Evolutionary conservation across 2,329 filamentous ascomycete genomes (phyloP), one percentile per base, ranked within the genome.

Genomic region (Apiospora saccharicola): DNA sequence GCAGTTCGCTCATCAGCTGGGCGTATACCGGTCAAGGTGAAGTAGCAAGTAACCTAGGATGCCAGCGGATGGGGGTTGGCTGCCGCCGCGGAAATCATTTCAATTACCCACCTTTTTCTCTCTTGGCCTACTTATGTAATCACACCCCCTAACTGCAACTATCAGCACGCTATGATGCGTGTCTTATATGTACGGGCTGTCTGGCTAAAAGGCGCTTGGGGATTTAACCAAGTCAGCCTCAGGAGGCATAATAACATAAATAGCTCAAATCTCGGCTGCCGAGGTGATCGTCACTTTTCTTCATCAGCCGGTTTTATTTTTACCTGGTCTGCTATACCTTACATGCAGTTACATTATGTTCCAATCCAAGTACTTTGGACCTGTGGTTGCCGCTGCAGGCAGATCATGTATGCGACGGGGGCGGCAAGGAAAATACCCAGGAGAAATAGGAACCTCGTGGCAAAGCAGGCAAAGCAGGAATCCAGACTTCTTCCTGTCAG

Each of bases 401-500:
- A 34, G 57, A 22, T 4, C 34, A 64, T 64, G 57, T 64, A 64
- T 64, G 57, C n/a, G n/a, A 64, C 57, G 57, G 30, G 30, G 16
- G 4, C 34, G 34, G 19, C 53, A 49, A 57, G 26, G 53, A 30
- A 16, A 34, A 34, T 19, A n/a, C n/a, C n/a, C n/a, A 22, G 53
- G 53, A 61, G 53, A 34, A 53, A 30, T 53, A 53, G 51, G 7
- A 5, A 34, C 53, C 57, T 37, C 57, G 57, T 64, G 57, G 57
- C 57, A 22, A n/a, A n/a, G 30, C 22, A 22, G 30, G 53, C 16
- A 37, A 41, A 41, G 12, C 19, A 64, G n/a, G 19, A n/a, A 26
- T 24, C 49, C n/a, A 24, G 34, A 10, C n/a, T 57, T 34, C 34
- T n/a, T 64, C 12, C 10, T 24, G 1, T n/a, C 13, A 12, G 10